Conservation (phyloP, 768 basidiomycete species). For the Amanita thiersii region DNA sequence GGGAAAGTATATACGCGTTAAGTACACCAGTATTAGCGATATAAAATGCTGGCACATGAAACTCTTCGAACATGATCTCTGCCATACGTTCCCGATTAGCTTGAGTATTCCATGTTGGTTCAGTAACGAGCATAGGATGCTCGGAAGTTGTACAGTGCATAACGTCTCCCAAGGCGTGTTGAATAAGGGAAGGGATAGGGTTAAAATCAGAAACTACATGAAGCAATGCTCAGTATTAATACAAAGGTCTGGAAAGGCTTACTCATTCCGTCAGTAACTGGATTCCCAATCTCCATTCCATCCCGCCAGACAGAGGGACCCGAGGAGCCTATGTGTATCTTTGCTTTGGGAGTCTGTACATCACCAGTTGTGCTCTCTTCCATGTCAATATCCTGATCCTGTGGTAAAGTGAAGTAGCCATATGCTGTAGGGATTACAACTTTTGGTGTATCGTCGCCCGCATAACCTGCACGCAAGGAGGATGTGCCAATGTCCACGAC, state of each 20-base stretch:
- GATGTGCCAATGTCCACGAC: constrained; percentile 93
- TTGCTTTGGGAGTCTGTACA: constrained; percentile 29
- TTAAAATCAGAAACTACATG: constrained; percentile 66
- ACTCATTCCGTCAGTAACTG: constrained; percentile 83
- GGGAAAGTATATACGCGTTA: constrained; percentile 60
- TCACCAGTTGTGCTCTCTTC: constrained; percentile 32
- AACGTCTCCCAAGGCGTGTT: constrained; percentile 67
- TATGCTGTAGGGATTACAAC: constrained; percentile 86
- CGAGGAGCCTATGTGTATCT: constrained; percentile 78
- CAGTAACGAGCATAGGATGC: constrained; percentile 89
- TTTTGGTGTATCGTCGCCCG: constrained; percentile 94
- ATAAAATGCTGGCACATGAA: constrained; percentile 91
- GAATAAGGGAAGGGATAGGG: constrained; percentile 61
- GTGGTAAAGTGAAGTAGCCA: constrained; percentile 52
- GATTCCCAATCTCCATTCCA: constrained; percentile 83
- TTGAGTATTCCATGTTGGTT: constrained; percentile 93
- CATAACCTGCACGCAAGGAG: constrained; percentile 90
- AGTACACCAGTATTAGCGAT: constrained; percentile 92
- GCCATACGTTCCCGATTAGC: constrained; percentile 93
- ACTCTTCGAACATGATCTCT: constrained; percentile 97
- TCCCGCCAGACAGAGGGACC: constrained; percentile 87
- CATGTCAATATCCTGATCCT: constrained; percentile 49
- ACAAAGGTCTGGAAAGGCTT: constrained; percentile 18
- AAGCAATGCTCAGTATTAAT: constrained; percentile 4
- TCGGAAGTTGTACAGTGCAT: constrained; percentile 74